These are phyloP conservation scores for Fusarium succisae DNA, from an alignment of 2,329 filamentous ascomycete genomes.

Conservation along the genomic window DNA sequence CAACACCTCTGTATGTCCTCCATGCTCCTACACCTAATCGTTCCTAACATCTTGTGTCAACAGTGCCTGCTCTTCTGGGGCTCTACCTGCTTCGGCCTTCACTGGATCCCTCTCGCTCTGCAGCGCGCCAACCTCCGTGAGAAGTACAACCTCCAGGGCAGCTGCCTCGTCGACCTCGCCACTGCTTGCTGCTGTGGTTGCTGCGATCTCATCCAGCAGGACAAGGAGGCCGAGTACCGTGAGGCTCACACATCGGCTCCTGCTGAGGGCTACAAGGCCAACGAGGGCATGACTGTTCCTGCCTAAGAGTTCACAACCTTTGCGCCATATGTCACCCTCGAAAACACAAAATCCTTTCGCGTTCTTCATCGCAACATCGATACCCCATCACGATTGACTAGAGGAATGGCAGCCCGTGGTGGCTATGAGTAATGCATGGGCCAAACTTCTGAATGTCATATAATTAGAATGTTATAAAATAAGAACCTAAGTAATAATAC, in stretches of 20 bases:
- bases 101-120: conserved; percentile 56
- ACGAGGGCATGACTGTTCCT: conserved; percentile 35
- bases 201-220: conserved; percentile 57
- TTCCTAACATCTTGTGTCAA: background rate
- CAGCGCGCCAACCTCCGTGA: conserved; percentile 57
- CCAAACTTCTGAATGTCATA: background rate
- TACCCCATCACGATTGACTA: conserved; percentile 24
- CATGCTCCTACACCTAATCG: fast-evolving
- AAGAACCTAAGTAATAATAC: too few relatives aligned
- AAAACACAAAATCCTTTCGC: background rate
- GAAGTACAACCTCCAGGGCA: conserved; percentile 57
- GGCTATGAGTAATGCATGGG: background rate
- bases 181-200: conserved; percentile 56
- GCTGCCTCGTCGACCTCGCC: conserved; percentile 54
- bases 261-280: conserved; percentile 35
- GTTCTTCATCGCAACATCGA: conserved; percentile 21
- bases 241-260: conserved; percentile 37
- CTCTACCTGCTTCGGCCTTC: conserved; percentile 51
- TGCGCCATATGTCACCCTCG: too few relatives aligned
- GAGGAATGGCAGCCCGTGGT: background rate
- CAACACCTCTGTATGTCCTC: conserved; percentile 53
- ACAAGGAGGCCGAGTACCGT: conserved; percentile 56
- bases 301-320: background rate
- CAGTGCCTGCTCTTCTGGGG: conserved; percentile 57
- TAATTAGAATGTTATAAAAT: background rate